Evolutionary conservation across 1,284 basidiomycete species (phyloP), one percentile per base, ranked within the genome.

Genomic region (Vanrija pseudolonga): DNA sequence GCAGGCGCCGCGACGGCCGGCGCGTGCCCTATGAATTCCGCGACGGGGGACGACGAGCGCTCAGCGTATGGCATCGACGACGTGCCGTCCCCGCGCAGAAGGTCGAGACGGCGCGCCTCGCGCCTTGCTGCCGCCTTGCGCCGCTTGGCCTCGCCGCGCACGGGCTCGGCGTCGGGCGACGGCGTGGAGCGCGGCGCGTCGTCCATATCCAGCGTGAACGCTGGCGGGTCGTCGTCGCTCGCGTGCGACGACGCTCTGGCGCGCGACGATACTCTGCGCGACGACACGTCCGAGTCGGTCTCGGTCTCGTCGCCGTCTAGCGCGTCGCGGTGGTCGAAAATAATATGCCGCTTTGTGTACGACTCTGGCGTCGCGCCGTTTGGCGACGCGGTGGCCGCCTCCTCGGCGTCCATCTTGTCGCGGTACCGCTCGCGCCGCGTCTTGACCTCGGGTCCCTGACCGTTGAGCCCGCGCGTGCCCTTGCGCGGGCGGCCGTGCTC

Each of bases 71-170:
- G 56, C 20, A 54, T 43, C 18, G 52, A 5, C 12, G 40, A 50
- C 3, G 65, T 72, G 7, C 74, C 74, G 55, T 76, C 74, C 3
- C 74, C 74, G 19, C 69, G 64, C 9, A 75, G 53, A 11, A 76
- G 57, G 49, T 73, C 69, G 36, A 75, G 45, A 5, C 73, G 59
- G 14, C 73, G 57, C 20, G 61, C 56, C 45, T 74, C 71, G 23
- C 66, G 52, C 37, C 63, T 56, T 9, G 55, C 61, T 1, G 61
- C 60, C 3, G 65, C 59, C 45, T 70, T 69, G 2, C 51, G 53
- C 3, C 64, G 61, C 50, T 73, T 73, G 24, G 57, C 56, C 17
- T 62, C 60, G 1, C 58, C 47, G 64, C 67, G 38, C 19, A 26
- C 24, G 7, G 50, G 53, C 2, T 37, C 46, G n/a, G 45, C 46